These are phyloP conservation scores for Poa annua DNA, from an alignment of 176 grass and related monocot species.

Conservation along the genomic window DNA sequence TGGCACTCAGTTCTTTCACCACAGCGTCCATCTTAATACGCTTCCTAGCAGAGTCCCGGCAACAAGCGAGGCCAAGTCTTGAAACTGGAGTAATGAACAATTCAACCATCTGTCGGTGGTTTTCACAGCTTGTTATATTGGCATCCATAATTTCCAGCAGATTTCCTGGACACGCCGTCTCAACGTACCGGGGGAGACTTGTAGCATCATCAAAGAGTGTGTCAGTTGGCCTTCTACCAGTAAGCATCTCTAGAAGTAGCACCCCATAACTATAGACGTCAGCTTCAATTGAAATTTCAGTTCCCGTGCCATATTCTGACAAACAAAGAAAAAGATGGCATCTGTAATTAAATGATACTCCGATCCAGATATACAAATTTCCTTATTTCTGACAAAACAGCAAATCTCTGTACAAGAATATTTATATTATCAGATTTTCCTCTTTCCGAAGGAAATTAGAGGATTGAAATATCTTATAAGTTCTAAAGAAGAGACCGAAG, in stretches of 20 bases:
- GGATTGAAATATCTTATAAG: background rate
- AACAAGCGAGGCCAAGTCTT: slow-evolving; percentile 15
- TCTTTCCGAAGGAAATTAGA: background rate
- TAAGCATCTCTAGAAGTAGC: slow-evolving; percentile 43
- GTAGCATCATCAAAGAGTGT: slow-evolving; percentile 16
- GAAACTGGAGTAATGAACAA: slow-evolving; percentile 11
- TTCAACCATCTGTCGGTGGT: background rate
- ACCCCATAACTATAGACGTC: slow-evolving; percentile 46
- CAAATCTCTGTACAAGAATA: background rate
- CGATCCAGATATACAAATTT: background rate
- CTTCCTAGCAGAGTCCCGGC: background rate
- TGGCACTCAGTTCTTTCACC: slow-evolving; percentile 7
- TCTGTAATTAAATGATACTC: background rate
- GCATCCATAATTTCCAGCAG: slow-evolving; percentile 28
- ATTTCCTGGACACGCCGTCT: slow-evolving; percentile 22
- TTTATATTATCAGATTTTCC: background rate
- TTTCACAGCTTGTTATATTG: background rate
- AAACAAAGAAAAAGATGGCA: background rate
- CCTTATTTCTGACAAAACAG: background rate
- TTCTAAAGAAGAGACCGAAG: background rate
- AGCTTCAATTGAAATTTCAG: slow-evolving; percentile 31
- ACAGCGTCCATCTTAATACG: background rate
- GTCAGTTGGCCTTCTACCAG: slow-evolving; percentile 38
- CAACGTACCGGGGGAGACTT: slow-evolving; percentile 30
- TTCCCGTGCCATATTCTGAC: slow-evolving; percentile 39